Evolutionary conservation across 495 filamentous ascomycete species (phyloP).

Genomic region (Aspergillus wentii): DNA sequence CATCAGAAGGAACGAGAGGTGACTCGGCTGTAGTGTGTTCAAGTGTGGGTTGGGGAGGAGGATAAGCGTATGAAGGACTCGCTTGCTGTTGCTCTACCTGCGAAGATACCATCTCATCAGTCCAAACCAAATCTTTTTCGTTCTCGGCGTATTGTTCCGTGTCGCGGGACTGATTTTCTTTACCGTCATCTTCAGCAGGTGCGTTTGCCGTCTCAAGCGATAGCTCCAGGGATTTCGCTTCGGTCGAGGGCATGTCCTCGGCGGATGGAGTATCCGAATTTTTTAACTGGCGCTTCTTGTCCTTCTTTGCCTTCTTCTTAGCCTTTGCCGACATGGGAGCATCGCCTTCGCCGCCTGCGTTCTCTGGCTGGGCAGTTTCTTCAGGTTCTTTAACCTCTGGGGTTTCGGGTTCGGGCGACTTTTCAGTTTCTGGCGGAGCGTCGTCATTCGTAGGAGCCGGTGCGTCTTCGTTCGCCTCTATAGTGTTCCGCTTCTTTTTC

Average conservation of each 20-base stretch:
- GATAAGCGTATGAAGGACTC: slow-evolving; percentile 31
- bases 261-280: slow-evolving; percentile 14
- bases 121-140: slow-evolving; percentile 41
- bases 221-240: slow-evolving; percentile 20
- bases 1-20: no score
- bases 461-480: slow-evolving; percentile 17
- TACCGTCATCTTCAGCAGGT: slow-evolving; percentile 46
- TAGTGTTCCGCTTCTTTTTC: slow-evolving; percentile 38
- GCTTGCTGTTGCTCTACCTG: slow-evolving; percentile 43
- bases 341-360: slow-evolving; percentile 20
- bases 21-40: slow-evolving; percentile 15
- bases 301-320: slow-evolving; percentile 43
- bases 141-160: slow-evolving; percentile 28
- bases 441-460: slow-evolving; percentile 4
- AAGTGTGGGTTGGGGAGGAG: slow-evolving; percentile 33
- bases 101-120: slow-evolving; percentile 47
- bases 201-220: slow-evolving; percentile 28
- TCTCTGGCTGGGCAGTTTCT: slow-evolving; percentile 7
- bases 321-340: slow-evolving; percentile 29
- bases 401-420: slow-evolving; percentile 6
- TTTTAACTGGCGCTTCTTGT: slow-evolving; percentile 39
- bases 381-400: slow-evolving; percentile 8
- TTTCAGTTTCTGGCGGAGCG: neutral
- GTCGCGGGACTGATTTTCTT: slow-evolving; percentile 47
- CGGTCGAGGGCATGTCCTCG: slow-evolving; percentile 11